Evolutionary conservation across 2,329 filamentous ascomycete genomes (phyloP), one percentile per base, ranked within the genome.

Genomic region (Phaeosphaeriaceae sp.): DNA sequence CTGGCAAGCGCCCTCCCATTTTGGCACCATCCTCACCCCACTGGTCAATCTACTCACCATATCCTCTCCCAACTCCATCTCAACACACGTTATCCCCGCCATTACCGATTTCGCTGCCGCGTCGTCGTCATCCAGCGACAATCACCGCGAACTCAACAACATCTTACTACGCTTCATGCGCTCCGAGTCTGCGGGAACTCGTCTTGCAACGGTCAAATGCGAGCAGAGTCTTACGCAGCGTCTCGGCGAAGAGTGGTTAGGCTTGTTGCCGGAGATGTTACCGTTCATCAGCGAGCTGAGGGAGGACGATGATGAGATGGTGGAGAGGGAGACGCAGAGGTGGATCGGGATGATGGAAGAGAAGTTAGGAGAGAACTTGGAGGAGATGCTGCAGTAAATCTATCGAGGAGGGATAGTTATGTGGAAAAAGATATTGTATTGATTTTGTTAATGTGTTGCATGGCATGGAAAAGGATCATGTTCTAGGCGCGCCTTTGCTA

Each of bases 211-310:
- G 0, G 89, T 99, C 36, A 89, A 89, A 78, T 90, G 90, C 66
- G 88, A 98, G 80, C 90, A 93, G 73, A 86, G 85, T 15, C 82
- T 98, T 62, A 96, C 93, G 13, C 88, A 91, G 66, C 84, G 87
- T 48, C 80, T 98, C 24, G 93, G 93, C 58, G 93, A 98, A 76
- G 95, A 99, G 74, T 99, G 95, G 95, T 80, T 99, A 58, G 86
- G 89, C 1, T 86, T 96, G 81, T 78, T 98, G 73, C 92, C 94
- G 0, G 95, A 99, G 84, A 98, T 97, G 90, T 80, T 99, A 75
- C 94, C 96, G 20, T 92, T 94, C 64, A 97, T 99, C 69, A 96
- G 92, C 71, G 95, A 99, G 81, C 78, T 97, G 71, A 90, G 97
- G 80, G 95, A 99, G 74, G 95, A 99, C 75, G 95, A 98, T 67